Percentiles rank a stretch among this genome's conserved stretches.
Conservation (phyloP, 768 basidiomycete genomes). For the Kwoniella dendrophila region DNA sequence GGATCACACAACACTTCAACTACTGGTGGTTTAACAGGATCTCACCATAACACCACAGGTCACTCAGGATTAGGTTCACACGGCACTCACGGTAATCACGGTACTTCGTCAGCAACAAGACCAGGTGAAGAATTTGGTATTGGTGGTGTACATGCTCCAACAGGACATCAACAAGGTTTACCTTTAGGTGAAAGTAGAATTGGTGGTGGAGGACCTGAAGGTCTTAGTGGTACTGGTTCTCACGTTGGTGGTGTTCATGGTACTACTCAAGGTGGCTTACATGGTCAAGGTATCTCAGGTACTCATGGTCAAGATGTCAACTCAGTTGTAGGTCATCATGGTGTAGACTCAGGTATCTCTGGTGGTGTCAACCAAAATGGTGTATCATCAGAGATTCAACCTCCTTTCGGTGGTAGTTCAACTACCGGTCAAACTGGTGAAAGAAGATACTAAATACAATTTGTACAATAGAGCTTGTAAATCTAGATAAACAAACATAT, state of each 20-base stretch:
- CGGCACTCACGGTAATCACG: background rate
- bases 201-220: slow-evolving; percentile 2
- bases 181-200: background rate
- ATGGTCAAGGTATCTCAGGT: slow-evolving; percentile 1
- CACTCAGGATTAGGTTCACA: background rate
- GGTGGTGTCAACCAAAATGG: background rate
- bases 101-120: background rate
- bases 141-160: background rate
- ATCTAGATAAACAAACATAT: background rate
- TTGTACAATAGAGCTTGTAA: background rate
- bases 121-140: background rate
- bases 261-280: background rate
- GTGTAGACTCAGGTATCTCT: background rate
- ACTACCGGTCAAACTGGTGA: background rate
- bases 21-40: too few species aligned
- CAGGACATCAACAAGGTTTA: background rate
- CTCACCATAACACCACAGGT: too few species aligned
- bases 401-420: slow-evolving; percentile 11
- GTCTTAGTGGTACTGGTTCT: slow-evolving; percentile 1
- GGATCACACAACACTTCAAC: background rate
- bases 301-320: too few species aligned
- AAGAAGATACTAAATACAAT: background rate
- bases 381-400: background rate
- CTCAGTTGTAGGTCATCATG: background rate
- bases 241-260: slow-evolving; percentile 8